phyloP scores from a whole-genome alignment of 345 rosid species.

The Gossypium turneri region DNA sequence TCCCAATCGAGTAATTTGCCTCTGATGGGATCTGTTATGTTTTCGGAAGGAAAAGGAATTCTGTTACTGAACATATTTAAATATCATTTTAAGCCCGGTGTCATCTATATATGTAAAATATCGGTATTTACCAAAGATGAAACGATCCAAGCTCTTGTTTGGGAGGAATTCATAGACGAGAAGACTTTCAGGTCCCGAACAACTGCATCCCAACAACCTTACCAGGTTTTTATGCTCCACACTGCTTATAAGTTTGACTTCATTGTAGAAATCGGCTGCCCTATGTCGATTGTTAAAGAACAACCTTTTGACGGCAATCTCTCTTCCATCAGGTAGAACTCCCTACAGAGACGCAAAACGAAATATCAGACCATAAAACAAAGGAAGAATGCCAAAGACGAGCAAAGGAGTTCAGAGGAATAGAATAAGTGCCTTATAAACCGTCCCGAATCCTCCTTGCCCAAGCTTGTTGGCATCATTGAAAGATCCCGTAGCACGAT shows the following conservation, averaged over 20 bases:
- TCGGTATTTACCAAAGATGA: conserved; percentile 57
- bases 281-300: conserved; percentile 88
- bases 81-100: not conserved
- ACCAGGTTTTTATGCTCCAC: conserved; percentile 94
- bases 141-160: conserved; percentile 81
- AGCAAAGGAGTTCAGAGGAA: not conserved
- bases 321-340: conserved; percentile 78
- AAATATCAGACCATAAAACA: not conserved
- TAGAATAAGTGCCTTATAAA: conserved; percentile 56
- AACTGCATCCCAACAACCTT: conserved; percentile 82
- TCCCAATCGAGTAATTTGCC: conserved; percentile 69
- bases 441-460: conserved; percentile 95
- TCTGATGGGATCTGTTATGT: conserved; percentile 50
- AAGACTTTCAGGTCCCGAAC: conserved; percentile 93
- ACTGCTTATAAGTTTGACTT: conserved; percentile 80
- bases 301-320: conserved; percentile 87
- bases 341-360: conserved; percentile 43
- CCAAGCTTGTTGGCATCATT: conserved; percentile 72
- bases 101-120: not conserved
- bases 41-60: not conserved
- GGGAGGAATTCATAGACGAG: conserved; percentile 82
- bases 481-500: conserved; percentile 80
- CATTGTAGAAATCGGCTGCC: conserved; percentile 90
- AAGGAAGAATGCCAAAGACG: not conserved
- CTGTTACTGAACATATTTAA: not conserved